Evolutionary conservation across 495 filamentous ascomycete species (phyloP), one percentile per base, ranked within the genome.

Genomic region (Venustampulla echinocandica): DNA sequence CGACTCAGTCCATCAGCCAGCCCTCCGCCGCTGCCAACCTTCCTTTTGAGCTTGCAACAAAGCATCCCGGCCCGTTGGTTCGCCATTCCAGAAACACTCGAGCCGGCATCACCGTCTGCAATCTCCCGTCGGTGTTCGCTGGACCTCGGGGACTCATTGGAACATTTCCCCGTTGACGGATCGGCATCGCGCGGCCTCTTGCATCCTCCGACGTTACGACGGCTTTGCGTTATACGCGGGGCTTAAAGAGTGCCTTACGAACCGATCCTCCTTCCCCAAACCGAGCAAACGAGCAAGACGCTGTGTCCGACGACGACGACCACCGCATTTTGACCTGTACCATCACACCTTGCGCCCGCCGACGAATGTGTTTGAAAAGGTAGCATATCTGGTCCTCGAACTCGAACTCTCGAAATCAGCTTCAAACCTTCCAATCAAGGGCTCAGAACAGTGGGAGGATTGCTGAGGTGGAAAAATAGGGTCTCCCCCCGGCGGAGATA

Each of bases 191-290:
- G 41, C 55, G 55, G 55, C 24, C 52, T 42, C 47, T 19, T 44
- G 51, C 55, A 58, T 41, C 42, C 28, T 25, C 33, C 51, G 51
- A 52, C 47, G 51, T 52, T 54, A 50, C 51, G 47, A 54, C 43
- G 11, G 47, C 28, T 44, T 51, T 57, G 45, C 35, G n/a, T 46
- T 46, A 52, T 44, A 33, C 38, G 35, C 44, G 10, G 41, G 38
- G 20, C 47, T 40, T 37, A 43, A 35, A 46, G 15, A 17, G 15
- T 22, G 47, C 49, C 30, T 43, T 33, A 14, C 15, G 13, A 21
- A 42, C 17, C 11, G 20, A 37, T 11, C 17, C 37, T 46, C 7
- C n/a, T 30, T 30, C 27, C 27, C 27, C 7, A 30, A 30, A 30
- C 7, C 27, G n/a, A 30, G n/a, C 27, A n/a, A n/a, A 30, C 7